phyloP scores from a whole-genome alignment of 345 rosid genomes.

The Cardamine chenopodiifolia region DNA sequence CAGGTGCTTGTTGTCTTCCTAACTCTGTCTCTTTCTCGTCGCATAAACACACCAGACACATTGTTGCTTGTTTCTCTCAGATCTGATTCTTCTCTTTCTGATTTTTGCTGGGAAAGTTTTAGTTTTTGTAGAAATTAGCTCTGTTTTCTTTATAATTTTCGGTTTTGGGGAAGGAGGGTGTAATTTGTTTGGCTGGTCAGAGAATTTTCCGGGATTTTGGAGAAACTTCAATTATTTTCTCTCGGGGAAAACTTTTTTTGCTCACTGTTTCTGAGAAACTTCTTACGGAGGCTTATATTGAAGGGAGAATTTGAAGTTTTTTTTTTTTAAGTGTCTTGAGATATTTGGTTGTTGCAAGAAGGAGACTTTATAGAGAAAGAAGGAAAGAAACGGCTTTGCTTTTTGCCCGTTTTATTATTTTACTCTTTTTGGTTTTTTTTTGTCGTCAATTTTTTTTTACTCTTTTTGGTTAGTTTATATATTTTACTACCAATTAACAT shows the following conservation, averaged over 20 bases:
- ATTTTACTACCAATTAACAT: conserved; percentile 20
- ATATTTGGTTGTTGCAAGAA: conserved; percentile 31
- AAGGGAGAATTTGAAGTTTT: neutral
- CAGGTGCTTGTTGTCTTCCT: conserved; percentile 73
- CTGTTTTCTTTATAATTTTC: neutral
- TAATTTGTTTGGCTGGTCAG: neutral
- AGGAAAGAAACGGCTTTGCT: conserved; percentile 31
- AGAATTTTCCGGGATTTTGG: neutral
- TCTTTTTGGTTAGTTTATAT: neutral
- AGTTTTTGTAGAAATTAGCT: conserved; percentile 1
- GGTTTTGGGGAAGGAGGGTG: neutral
- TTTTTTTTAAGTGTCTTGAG: neutral
- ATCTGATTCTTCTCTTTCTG: conserved; percentile 17
- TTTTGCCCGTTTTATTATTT: conserved; percentile 26
- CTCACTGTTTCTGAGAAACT: conserved; percentile 28
- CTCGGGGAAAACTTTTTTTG: neutral
- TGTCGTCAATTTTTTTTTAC: too few species aligned
- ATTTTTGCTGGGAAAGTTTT: neutral
- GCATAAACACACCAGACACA: conserved; percentile 67
- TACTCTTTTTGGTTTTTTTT: neutral
- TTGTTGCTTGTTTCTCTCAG: conserved; percentile 25
- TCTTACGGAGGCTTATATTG: conserved; percentile 25
- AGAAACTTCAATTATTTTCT: neutral
- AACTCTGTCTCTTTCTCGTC: conserved; percentile 65
- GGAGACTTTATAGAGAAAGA: conserved; percentile 34